A percentile compares a stretch with the other conserved stretches of the same genome.
Conservation (phyloP, 495 filamentous ascomycete species). For the Pyronema omphalodes region DNA sequence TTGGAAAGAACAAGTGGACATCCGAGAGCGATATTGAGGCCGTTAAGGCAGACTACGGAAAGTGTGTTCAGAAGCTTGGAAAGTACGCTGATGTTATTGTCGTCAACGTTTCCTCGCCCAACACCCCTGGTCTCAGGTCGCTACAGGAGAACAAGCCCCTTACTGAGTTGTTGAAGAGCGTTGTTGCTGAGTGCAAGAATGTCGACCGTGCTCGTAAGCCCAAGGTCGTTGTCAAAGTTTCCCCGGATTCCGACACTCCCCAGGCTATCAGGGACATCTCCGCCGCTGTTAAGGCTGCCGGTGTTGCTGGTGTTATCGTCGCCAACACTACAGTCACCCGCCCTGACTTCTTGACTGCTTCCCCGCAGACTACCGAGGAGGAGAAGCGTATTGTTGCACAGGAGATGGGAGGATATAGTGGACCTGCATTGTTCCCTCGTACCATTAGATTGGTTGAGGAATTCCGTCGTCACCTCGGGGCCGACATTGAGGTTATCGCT, state of each 20-base stretch:
- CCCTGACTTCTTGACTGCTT: conserved; percentile 44
- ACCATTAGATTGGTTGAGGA: conserved; percentile 56
- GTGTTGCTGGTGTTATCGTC: conserved; percentile 90
- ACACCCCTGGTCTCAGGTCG: conserved; percentile 74
- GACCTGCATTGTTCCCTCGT: conserved; percentile 65
- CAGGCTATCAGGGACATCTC: conserved; percentile 73
- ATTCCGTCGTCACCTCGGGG: conserved; percentile 60
- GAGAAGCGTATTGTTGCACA: conserved; percentile 43
- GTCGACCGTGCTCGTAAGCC: conserved; percentile 55
- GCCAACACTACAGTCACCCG: conserved; percentile 86
- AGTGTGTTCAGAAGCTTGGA: conserved; percentile 62
- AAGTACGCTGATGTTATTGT: conserved; percentile 84
- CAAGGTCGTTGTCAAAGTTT: conserved; percentile 90
- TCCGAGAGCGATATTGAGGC: conserved; percentile 67
- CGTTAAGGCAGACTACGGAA: conserved; percentile 67
- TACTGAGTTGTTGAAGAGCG: conserved; percentile 57
- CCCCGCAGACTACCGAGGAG: conserved; percentile 40
- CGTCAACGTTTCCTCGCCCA: conserved; percentile 92
- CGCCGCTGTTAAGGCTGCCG: conserved; percentile 61
- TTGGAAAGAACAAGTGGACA: conserved; percentile 91
- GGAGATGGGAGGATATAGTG: conserved; percentile 79
- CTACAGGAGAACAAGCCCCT: conserved; percentile 69
- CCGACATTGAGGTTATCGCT: conserved; percentile 47
- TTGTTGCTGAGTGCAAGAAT: conserved; percentile 54
- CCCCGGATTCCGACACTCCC: conserved; percentile 75